These are phyloP conservation scores for Collybia nuda DNA, from an alignment of 768 basidiomycete genomes.

Conservation along the genomic window DNA sequence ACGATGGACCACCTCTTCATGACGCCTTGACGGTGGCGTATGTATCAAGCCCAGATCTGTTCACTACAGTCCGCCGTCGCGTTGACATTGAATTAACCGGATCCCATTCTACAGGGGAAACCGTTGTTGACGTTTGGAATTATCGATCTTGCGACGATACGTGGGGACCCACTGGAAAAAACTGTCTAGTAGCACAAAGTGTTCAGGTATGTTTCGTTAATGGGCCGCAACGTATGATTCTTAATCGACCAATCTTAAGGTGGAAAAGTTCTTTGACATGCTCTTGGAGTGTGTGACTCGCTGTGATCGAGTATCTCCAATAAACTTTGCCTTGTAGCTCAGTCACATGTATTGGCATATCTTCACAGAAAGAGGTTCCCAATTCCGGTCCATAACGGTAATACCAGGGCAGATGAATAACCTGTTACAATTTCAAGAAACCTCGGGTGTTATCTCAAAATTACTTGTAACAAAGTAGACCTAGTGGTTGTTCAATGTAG, in stretches of 20 bases:
- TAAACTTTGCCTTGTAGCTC: constrained; percentile 36
- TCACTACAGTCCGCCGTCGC: constrained; percentile 59
- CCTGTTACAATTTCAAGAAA: too few relatives aligned
- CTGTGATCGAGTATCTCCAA: constrained; percentile 60
- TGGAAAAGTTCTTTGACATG: constrained; percentile 62
- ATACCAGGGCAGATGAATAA: not conserved
- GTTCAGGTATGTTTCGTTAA: constrained; percentile 55
- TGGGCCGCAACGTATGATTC: not conserved
- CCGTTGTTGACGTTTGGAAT: constrained; percentile 76
- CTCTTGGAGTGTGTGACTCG: constrained; percentile 57
- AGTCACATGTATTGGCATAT: not conserved
- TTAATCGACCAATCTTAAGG: constrained; percentile 35
- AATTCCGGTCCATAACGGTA: not conserved
- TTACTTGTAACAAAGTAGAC: too few relatives aligned
- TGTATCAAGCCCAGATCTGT: constrained; percentile 66
- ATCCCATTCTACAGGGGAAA: constrained; percentile 68
- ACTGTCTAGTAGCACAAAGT: constrained; percentile 68
- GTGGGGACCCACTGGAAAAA: constrained; percentile 76
- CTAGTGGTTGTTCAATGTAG: too few relatives aligned
- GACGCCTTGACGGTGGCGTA: constrained; percentile 84
- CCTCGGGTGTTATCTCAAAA: too few relatives aligned
- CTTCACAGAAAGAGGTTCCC: not conserved
- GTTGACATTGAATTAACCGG: constrained; percentile 84
- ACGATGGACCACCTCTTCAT: constrained; percentile 85
- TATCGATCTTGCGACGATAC: constrained; percentile 58